Evolutionary conservation across 1,284 basidiomycete genomes (phyloP), one percentile per base, ranked within the genome.

Genomic region (Microbotryum saponariae): DNA sequence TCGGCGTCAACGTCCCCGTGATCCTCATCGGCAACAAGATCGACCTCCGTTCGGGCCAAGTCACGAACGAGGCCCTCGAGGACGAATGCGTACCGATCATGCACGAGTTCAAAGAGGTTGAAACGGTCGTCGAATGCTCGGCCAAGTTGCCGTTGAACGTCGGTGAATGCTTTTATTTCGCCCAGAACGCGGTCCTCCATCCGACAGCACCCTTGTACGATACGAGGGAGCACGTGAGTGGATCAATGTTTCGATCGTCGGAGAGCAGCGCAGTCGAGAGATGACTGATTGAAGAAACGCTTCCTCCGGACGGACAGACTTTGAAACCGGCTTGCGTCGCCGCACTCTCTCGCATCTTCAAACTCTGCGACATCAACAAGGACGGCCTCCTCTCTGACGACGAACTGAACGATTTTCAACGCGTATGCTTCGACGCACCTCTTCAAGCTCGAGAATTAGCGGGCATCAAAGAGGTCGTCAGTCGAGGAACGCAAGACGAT

Each of bases 11-110:
- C 79, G 90, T 91, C 10, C 94, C 96, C 20, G 93, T 97, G 56
- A 94, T 98, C 65, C 82, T 98, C 23, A 91, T 97, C 37, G 94
- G 94, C 58, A 98, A 97, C 80, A 98, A 98, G 80, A 97, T 98
- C 61, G 94, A 98, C 76, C 77, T 97, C 58, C 83, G 94, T 29
- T 89, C 89, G 5, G 91, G 91, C 2, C 85, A 91, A 72, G 89
- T 96, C 23, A 92, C 93, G 23, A 96, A 97, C 72, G 86, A 96
- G 73, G 91, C 89, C 4, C 79, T 98, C 63, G 92, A 97, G 75
- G 91, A 89, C 67, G 68, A 97, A 76, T 91, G 96, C 66, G 78
- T 88, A 60, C 92, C 92, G 37, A 90, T 97, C 65, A 96, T 96
- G 92, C 86, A 88, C 69, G 91, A 96, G 75, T 96, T 93, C 83